Conservation (phyloP, 257 asterid genomes). For the Salvia miltiorrhiza region DNA sequence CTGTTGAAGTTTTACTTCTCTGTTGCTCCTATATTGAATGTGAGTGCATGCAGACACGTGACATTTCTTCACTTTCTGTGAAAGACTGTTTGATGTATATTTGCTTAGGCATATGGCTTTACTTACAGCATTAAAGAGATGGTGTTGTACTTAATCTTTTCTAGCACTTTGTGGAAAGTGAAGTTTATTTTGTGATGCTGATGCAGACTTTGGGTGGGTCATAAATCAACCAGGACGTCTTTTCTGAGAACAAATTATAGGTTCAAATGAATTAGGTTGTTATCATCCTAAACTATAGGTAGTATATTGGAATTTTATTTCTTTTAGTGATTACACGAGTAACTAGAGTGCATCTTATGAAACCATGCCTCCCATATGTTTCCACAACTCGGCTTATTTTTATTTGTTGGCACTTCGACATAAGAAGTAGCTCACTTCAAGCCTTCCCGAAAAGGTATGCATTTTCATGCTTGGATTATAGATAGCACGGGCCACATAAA, state of each 20-base stretch:
- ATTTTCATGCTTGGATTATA: not conserved
- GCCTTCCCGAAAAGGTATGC: not conserved
- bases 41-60: constrained; percentile 1
- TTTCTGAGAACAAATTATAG: not conserved
- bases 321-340: not conserved
- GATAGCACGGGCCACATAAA: not conserved
- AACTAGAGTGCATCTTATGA: not conserved
- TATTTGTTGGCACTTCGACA: not conserved
- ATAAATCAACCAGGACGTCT: not conserved
- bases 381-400: not conserved
- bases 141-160: not conserved
- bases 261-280: too few species aligned
- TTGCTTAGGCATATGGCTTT: too few species aligned
- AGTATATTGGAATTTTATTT: too few species aligned
- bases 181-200: not conserved
- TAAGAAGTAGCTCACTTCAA: not conserved
- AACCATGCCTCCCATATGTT: not conserved
- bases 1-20: not conserved
- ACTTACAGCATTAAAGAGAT: not conserved
- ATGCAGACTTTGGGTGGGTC: not conserved
- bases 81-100: too few species aligned
- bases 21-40: not conserved
- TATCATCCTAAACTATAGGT: too few species aligned
- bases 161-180: not conserved
- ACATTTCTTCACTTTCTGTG: too few species aligned